Evolutionary conservation across 176 grass and related monocot genomes (phyloP).

Genomic region (Phoenix dactylifera): DNA sequence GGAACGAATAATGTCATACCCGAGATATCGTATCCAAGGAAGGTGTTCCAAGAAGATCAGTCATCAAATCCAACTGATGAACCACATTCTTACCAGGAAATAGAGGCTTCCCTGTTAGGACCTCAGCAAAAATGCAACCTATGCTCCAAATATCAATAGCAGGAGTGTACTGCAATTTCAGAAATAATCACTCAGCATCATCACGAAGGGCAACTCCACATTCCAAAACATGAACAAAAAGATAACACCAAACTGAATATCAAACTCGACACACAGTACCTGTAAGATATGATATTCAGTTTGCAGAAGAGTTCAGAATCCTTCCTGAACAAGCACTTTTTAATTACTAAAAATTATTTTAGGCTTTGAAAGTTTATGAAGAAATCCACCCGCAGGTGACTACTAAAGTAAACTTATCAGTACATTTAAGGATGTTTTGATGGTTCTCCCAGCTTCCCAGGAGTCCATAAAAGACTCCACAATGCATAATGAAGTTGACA

Average conservation of each 20-base stretch:
- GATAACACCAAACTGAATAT: slow-evolving; percentile 6
- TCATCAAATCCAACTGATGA: slow-evolving; percentile 98
- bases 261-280: slow-evolving; percentile 13
- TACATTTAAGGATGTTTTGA: too few species aligned
- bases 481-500: too few species aligned
- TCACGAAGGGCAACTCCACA: background rate
- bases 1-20: slow-evolving; percentile 25
- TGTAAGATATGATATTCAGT: slow-evolving; percentile 23
- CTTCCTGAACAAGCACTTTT: slow-evolving; percentile 24
- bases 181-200: slow-evolving; percentile 22
- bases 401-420: background rate
- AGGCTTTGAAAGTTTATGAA: background rate
- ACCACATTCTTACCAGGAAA: slow-evolving; percentile 99
- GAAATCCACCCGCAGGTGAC: background rate
- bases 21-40: slow-evolving; percentile 54
- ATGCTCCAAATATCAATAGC: slow-evolving; percentile 99
- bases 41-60: slow-evolving; percentile 85
- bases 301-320: slow-evolving; percentile 14
- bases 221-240: slow-evolving; percentile 5
- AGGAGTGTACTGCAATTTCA: slow-evolving; percentile 64
- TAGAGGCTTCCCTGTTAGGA: slow-evolving; percentile 90
- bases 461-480: too few species aligned
- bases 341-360: slow-evolving; percentile 4
- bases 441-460: too few species aligned
- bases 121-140: slow-evolving; percentile 96